Conservation (phyloP, 306 rosid genomes). For the Pterocarpus macrocarpus region DNA sequence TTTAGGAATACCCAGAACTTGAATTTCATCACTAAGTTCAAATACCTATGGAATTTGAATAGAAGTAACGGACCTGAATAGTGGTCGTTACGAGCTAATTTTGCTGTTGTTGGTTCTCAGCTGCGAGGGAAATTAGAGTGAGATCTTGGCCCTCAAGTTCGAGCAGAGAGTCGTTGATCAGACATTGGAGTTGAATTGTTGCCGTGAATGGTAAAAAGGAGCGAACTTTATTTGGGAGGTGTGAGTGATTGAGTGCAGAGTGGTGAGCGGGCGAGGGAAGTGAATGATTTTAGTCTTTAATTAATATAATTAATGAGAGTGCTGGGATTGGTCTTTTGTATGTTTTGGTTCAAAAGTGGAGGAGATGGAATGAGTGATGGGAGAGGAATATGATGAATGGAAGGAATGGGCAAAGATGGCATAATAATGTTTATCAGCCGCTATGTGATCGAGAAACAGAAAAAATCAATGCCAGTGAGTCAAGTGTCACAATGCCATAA, state of each 20-base stretch:
- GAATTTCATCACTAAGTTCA: conserved; percentile 9
- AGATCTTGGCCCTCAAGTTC: conserved; percentile 53
- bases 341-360: no score
- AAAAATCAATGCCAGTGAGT: no score
- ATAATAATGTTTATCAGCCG: no score
- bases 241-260: not conserved
- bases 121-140: conserved; percentile 32
- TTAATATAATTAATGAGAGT: not conserved
- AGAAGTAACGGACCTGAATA: conserved; percentile 38
- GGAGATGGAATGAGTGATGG: no score
- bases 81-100: not conserved
- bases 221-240: conserved; percentile 18
- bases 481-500: no score
- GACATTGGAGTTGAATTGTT: conserved; percentile 37
- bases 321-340: no score
- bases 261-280: not conserved
- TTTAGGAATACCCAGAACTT: conserved; percentile 31
- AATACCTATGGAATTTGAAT: conserved; percentile 40
- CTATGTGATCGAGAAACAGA: no score
- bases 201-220: conserved; percentile 4
- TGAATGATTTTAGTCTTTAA: not conserved
- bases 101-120: conserved; percentile 18
- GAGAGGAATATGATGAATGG: no score
- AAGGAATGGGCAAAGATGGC: no score
- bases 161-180: conserved; percentile 40